phyloP scores from a whole-genome alignment of 179 eudicot species.

The Vitellaria paradoxa region DNA sequence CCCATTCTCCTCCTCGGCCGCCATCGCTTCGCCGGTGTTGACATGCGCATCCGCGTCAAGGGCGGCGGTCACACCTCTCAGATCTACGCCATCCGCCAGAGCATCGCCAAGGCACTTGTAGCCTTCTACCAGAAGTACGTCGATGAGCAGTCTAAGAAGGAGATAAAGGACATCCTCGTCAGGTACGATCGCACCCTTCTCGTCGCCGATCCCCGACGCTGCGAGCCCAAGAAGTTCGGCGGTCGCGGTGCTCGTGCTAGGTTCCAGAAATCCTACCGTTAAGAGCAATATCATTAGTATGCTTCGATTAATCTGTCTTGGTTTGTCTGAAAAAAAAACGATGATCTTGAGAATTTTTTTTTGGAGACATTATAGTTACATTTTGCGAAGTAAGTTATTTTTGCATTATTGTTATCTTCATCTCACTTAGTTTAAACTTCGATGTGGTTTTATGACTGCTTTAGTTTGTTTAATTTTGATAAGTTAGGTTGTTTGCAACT shows the following conservation, averaged over 20 bases:
- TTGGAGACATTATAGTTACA: background rate
- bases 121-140: slow-evolving; percentile 1
- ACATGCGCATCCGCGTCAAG: slow-evolving; percentile 23
- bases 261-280: slow-evolving; percentile 13
- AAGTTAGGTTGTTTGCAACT: too few species aligned
- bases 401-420: background rate
- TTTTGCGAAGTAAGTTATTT: background rate
- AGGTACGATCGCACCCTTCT: slow-evolving; percentile 10
- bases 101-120: background rate
- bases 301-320: background rate
- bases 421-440: background rate
- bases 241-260: slow-evolving; percentile 13
- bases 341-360: background rate
- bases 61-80: slow-evolving; percentile 2
- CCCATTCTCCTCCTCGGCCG: slow-evolving; percentile 29
- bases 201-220: slow-evolving; percentile 7
- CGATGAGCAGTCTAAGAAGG: background rate
- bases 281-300: background rate
- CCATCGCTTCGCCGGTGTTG: slow-evolving; percentile 27
- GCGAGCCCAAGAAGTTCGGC: slow-evolving; percentile 6
- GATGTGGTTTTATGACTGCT: background rate
- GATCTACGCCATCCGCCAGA: slow-evolving; percentile 1
- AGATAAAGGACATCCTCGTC: slow-evolving; percentile 2
- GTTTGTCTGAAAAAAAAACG: background rate
- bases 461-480: background rate